Evolutionary conservation across 108 stramenopile genomes (phyloP).

Genomic region (Nannochloropsis salina): DNA sequence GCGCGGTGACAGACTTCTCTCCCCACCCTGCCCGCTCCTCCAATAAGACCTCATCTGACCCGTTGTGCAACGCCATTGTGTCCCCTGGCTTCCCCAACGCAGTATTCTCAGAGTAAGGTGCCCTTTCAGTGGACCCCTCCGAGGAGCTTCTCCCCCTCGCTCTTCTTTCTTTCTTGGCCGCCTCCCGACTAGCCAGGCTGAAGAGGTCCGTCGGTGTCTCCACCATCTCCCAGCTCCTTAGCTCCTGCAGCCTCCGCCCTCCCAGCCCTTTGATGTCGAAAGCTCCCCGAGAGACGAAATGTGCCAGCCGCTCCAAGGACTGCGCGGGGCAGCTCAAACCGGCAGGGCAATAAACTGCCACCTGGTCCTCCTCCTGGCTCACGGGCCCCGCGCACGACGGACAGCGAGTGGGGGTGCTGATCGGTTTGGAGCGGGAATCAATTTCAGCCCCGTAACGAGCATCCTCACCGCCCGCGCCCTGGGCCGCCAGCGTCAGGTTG

Average conservation of each 20-base stretch:
- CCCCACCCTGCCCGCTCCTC: background rate
- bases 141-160: background rate
- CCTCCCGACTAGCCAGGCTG: background rate
- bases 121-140: no score
- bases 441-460: background rate
- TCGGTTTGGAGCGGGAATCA: background rate
- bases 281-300: constrained; percentile 38
- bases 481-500: background rate
- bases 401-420: constrained; percentile 26
- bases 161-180: background rate
- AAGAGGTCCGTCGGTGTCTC: background rate
- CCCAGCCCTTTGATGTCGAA: constrained; percentile 38
- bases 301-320: constrained; percentile 35
- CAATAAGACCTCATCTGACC: background rate
- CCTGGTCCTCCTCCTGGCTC: constrained; percentile 27
- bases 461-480: background rate
- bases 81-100: background rate
- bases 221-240: background rate
- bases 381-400: constrained; percentile 35
- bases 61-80: background rate
- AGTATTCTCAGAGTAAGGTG: background rate
- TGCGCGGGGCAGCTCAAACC: constrained; percentile 43
- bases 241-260: background rate
- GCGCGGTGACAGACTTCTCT: background rate
- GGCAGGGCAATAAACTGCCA: constrained; percentile 37